Evolutionary conservation across 441 rosid species (phyloP), one percentile per base, ranked within the genome.

Genomic region (Eruca vesicaria): DNA sequence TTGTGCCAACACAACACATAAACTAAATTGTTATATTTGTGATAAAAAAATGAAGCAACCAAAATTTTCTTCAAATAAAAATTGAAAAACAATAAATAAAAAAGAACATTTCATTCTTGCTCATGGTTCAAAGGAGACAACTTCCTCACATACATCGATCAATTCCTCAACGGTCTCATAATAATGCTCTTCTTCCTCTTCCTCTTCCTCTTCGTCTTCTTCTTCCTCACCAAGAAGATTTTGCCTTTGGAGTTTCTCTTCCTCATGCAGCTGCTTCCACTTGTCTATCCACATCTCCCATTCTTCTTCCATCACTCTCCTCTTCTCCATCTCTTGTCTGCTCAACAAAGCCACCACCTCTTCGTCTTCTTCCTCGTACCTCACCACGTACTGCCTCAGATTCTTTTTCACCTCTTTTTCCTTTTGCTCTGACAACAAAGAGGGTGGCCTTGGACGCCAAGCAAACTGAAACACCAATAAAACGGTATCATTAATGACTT

Each of bases 211-310:
- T n/a, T 43, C 52, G 8, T 6, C 52, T 43, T 43, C 48, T n/a
- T 43, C 97, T 6, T 89, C 26, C 3, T 23, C 26, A 23, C 26
- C 26, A 23, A 23, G 26, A 23, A 23, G 26, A 23, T 23, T 23
- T 23, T 23, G 26, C 26, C 26, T 23, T 3, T 23, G 26, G 26
- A 23, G 26, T 23, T 23, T 23, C 63, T 45, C 53, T 45, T 45
- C 53, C 53, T 45, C 53, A 0, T 45, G 20, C 53, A 43, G 19
- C 52, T 43, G 7, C 8, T 43, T 43, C 52, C 18, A 23, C 26
- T 23, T 23, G 26, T 23, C 3, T 23, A 23, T 23, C 26, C 26
- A 23, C 52, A 43, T 43, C 52, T 43, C 18, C 52, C 52, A n/a
- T n/a, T 43, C 26, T 23, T 43, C 52, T 43, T 43, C 52, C 52